Percentiles rank a stretch among this genome's conserved stretches.
phyloP scores from a whole-genome alignment of 768 basidiomycete species.

The Rhizopogon roseolus region DNA sequence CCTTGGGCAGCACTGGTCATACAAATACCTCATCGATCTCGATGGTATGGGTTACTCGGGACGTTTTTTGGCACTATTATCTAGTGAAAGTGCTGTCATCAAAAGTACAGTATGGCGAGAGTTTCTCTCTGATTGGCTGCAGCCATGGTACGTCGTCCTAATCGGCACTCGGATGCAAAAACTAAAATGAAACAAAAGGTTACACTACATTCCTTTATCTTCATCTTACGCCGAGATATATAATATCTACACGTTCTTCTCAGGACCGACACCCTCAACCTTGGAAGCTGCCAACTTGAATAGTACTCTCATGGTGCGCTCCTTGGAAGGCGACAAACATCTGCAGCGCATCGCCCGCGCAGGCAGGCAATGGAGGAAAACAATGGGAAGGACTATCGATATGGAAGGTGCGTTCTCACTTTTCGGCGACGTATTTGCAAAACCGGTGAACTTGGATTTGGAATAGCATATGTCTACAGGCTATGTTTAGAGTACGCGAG shows the following conservation, averaged over 20 bases:
- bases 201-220: slow-evolving; percentile 93
- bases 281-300: slow-evolving; percentile 51
- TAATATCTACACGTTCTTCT: slow-evolving; percentile 91
- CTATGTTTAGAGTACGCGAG: slow-evolving; percentile 87
- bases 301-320: slow-evolving; percentile 19
- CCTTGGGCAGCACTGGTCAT: slow-evolving; percentile 84
- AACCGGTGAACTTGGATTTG: not conserved
- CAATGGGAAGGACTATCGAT: slow-evolving; percentile 76
- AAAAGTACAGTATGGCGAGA: slow-evolving; percentile 92
- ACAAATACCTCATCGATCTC: slow-evolving; percentile 89
- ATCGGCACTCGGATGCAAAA: not conserved
- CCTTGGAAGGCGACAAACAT: slow-evolving; percentile 62
- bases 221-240: slow-evolving; percentile 87
- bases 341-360: slow-evolving; percentile 82
- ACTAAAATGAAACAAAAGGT: slow-evolving; percentile 43
- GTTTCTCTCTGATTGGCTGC: slow-evolving; percentile 87
- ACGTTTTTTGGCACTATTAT: slow-evolving; percentile 79
- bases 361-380: slow-evolving; percentile 91
- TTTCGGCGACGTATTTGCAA: slow-evolving; percentile 1
- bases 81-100: slow-evolving; percentile 84
- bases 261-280: slow-evolving; percentile 66
- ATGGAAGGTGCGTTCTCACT: slow-evolving; percentile 73
- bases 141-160: slow-evolving; percentile 64
- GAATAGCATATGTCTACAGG: slow-evolving; percentile 77
- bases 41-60: slow-evolving; percentile 97